Evolutionary conservation across 345 rosid species (phyloP).

Genomic region (Ceriops decandra): DNA sequence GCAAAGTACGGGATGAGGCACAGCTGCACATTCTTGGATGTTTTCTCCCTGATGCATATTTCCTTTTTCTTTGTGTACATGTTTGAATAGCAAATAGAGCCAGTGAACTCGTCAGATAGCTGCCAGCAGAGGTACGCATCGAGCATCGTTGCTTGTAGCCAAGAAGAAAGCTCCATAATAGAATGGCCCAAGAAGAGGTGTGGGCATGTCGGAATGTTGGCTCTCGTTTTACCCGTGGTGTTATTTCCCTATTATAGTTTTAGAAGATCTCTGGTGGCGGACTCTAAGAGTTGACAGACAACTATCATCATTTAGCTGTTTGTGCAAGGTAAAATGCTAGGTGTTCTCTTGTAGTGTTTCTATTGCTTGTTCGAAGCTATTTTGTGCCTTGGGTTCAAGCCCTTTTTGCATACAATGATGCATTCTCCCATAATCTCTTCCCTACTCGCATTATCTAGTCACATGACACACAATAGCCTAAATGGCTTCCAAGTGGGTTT

Average conservation of each 20-base stretch:
- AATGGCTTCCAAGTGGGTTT: too few relatives aligned
- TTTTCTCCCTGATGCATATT: conserved; percentile 8
- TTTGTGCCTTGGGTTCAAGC: too few relatives aligned
- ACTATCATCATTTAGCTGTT: conserved; percentile 24
- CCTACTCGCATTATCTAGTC: too few relatives aligned
- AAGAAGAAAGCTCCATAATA: conserved; percentile 27
- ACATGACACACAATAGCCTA: too few relatives aligned
- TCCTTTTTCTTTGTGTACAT: conserved; percentile 44
- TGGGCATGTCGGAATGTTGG: conserved; percentile 24
- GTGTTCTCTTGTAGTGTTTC: conserved; percentile 15
- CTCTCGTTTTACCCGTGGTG: conserved; percentile 18
- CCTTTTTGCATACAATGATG: too few relatives aligned
- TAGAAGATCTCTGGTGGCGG: conserved; percentile 36
- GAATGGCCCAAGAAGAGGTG: conserved; percentile 24
- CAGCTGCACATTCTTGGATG: conserved; percentile 21
- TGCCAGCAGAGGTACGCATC: conserved; percentile 28
- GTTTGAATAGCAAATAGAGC: conserved; percentile 46
- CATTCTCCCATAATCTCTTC: too few relatives aligned
- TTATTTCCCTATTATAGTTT: conserved; percentile 22
- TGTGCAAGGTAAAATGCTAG: conserved; percentile 37
- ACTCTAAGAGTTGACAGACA: conserved; percentile 24
- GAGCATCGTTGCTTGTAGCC: conserved; percentile 38
- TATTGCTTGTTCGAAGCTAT: neutral
- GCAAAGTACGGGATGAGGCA: conserved; percentile 23
- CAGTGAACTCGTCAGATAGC: conserved; percentile 34